A percentile compares a stretch with the other conserved stretches of the same genome.
These are phyloP conservation scores for Nannizziopsis barbatae DNA, from an alignment of 2,329 filamentous ascomycete genomes.

Conservation along the genomic window DNA sequence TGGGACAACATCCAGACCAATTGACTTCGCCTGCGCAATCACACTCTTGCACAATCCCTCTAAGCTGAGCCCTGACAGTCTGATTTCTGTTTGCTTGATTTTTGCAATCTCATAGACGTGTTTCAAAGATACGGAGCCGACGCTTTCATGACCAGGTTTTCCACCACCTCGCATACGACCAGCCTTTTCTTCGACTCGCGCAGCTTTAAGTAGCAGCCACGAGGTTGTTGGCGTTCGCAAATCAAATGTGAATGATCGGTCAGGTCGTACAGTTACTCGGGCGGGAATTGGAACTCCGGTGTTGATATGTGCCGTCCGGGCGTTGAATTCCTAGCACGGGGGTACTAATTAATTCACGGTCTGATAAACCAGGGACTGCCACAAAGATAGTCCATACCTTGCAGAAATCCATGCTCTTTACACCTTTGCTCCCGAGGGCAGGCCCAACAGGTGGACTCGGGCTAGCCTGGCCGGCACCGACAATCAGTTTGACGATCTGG, in stretches of 20 bases:
- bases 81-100: conserved; percentile 74
- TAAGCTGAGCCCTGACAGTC: conserved; percentile 59
- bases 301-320: conserved; percentile 72
- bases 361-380: not conserved
- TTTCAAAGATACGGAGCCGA: conserved; percentile 84
- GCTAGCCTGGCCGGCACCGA: conserved; percentile 87
- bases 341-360: conserved; percentile 10
- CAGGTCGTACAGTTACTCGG: conserved; percentile 80
- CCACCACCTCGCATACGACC: conserved; percentile 63
- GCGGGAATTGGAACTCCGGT: conserved; percentile 79
- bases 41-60: conserved; percentile 62
- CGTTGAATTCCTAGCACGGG: conserved; percentile 76
- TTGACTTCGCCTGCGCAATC: conserved; percentile 63
- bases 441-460: conserved; percentile 94
- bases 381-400: conserved; percentile 50
- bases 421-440: conserved; percentile 89
- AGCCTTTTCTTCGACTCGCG: conserved; percentile 59
- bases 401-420: conserved; percentile 99
- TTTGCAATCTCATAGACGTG: conserved; percentile 96
- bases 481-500: conserved; percentile 91
- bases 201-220: conserved; percentile 74
- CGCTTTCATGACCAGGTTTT: conserved; percentile 61
- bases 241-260: conserved; percentile 87
- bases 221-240: conserved; percentile 90
- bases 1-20: conserved; percentile 60